Percentiles rank a stretch among this genome's conserved stretches.
phyloP scores from a whole-genome alignment of 345 rosid genomes.

The Jatropha curcas region DNA sequence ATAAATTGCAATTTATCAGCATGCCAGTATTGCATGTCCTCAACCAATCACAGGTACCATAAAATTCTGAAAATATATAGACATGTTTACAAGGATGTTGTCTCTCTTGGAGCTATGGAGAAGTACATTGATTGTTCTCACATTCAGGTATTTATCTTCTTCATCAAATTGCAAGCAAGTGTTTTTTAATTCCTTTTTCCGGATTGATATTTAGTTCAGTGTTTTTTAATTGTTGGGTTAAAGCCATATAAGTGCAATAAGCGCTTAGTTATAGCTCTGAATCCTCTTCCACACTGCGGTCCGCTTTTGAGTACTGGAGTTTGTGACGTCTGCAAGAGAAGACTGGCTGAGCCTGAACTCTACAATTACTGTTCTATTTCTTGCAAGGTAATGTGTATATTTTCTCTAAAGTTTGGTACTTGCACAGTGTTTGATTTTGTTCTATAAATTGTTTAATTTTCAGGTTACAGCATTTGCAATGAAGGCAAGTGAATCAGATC shows the following conservation, averaged over 20 bases:
- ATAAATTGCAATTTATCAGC: slow-evolving; percentile 37
- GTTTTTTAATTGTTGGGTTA: neutral
- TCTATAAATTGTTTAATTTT: neutral
- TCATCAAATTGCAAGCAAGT: no score
- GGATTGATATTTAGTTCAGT: neutral
- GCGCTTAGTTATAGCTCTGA: slow-evolving; percentile 38
- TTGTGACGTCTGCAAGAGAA: slow-evolving; percentile 36
- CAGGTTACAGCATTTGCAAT: slow-evolving; percentile 22
- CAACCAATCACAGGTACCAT: slow-evolving; percentile 37
- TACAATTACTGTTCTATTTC: slow-evolving; percentile 44
- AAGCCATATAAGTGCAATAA: slow-evolving; percentile 54
- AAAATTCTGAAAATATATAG: slow-evolving; percentile 46
- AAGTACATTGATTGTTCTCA: slow-evolving; percentile 40
- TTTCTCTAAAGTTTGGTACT: no score
- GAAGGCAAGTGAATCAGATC: slow-evolving; percentile 3
- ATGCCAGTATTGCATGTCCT: slow-evolving; percentile 46
- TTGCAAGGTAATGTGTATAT: slow-evolving; percentile 59
- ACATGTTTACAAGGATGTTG: slow-evolving; percentile 49
- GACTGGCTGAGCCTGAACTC: slow-evolving; percentile 34
- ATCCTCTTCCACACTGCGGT: slow-evolving; percentile 47
- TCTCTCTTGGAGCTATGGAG: slow-evolving; percentile 35
- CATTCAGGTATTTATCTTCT: slow-evolving; percentile 34
- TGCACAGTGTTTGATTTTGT: neutral
- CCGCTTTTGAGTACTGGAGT: slow-evolving; percentile 7
- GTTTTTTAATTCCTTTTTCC: no score